These are phyloP conservation scores for Pneumocystis carinii DNA, from an alignment of 1,139 yeast genomes.

Conservation along the genomic window DNA sequence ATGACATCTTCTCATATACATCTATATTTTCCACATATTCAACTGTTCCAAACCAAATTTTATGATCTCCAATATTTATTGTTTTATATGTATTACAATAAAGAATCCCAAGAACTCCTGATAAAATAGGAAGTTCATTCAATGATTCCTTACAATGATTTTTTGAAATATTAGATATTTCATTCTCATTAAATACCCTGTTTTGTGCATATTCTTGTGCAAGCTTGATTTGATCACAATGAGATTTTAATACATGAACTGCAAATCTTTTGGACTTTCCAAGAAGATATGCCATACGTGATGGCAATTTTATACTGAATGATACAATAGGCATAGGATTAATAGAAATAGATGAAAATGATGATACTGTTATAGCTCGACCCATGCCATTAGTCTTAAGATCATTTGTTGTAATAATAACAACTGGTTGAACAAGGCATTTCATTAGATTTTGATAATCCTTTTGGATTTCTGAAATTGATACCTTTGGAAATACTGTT, in stretches of 20 bases:
- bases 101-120: neutral
- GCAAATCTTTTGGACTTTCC: neutral
- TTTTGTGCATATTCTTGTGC: neutral
- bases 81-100: neutral
- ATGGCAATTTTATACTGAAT: neutral
- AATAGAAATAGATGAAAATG: neutral
- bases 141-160: neutral
- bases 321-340: neutral
- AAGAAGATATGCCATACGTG: neutral
- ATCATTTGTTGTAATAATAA: neutral
- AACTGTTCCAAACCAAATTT: neutral
- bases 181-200: neutral
- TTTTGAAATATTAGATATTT: neutral
- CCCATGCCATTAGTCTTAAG: neutral
- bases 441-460: neutral
- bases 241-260: neutral
- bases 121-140: neutral
- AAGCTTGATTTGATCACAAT: neutral
- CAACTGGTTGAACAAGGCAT: conserved; percentile 1
- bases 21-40: neutral
- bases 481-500: neutral
- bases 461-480: neutral
- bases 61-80: neutral
- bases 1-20: neutral
- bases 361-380: neutral